phyloP scores from a whole-genome alignment of 2,329 filamentous ascomycete species.

The Helicocarpus griseus region DNA sequence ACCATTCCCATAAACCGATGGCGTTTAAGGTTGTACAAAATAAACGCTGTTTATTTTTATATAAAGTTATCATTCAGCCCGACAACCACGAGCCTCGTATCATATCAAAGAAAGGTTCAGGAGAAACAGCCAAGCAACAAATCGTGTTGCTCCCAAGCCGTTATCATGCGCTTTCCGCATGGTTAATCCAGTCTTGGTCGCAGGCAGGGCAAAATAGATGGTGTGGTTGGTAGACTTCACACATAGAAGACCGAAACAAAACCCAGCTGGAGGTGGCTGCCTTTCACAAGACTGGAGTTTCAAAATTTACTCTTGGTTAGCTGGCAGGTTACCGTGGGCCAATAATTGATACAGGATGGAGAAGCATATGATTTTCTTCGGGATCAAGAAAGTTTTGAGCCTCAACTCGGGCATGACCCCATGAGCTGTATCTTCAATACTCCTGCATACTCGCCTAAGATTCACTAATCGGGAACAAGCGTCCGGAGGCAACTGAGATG shows the following conservation, averaged over 20 bases:
- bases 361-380: not conserved
- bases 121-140: not conserved
- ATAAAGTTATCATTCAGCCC: not conserved
- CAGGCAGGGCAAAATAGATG: not conserved
- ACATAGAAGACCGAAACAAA: not conserved
- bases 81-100: not conserved
- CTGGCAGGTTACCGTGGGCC: not conserved
- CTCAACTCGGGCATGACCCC: not conserved
- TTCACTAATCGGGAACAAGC: slow-evolving; percentile 4
- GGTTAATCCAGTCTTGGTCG: not conserved
- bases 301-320: not conserved
- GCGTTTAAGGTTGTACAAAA: slow-evolving; percentile 1
- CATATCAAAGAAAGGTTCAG: not conserved
- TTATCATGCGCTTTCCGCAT: not conserved
- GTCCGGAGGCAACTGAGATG: not conserved
- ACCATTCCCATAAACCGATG: slow-evolving; percentile 1
- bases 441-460: slow-evolving; percentile 4
- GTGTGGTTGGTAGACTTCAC: not conserved
- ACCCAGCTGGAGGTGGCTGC: not conserved
- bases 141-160: not conserved
- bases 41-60: not conserved
- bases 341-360: not conserved
- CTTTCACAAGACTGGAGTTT: not conserved
- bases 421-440: not conserved
- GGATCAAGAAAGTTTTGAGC: not conserved